Conservation (phyloP, 371 early-diverging fungal species). For the Rhizopus stolonifer region DNA sequence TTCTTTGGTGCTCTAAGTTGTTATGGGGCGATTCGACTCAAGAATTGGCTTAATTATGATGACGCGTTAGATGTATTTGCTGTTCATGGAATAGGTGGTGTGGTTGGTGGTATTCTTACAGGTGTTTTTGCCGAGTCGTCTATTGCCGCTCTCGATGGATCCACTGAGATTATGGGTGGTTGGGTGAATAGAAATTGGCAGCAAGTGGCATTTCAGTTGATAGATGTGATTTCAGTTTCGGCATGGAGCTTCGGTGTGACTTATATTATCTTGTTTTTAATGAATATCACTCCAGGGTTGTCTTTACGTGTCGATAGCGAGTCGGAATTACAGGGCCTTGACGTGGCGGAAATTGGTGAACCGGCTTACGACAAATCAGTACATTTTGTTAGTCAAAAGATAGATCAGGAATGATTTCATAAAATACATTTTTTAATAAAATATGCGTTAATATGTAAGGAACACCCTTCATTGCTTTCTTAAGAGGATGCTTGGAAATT, state of each 20-base stretch:
- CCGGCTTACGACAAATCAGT: slow-evolving; percentile 64
- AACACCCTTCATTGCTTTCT: no score
- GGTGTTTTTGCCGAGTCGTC: slow-evolving; percentile 69
- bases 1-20: slow-evolving; percentile 59
- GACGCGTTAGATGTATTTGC: slow-evolving; percentile 76
- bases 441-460: no score
- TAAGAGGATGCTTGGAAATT: no score
- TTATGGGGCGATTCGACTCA: slow-evolving; percentile 62
- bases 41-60: slow-evolving; percentile 69
- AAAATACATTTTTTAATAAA: no score
- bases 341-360: slow-evolving; percentile 70
- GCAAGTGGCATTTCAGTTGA: slow-evolving; percentile 63
- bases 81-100: slow-evolving; percentile 74
- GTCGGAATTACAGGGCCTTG: slow-evolving; percentile 61
- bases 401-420: no score
- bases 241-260: slow-evolving; percentile 66
- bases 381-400: no score
- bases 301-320: slow-evolving; percentile 58
- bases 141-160: slow-evolving; percentile 59
- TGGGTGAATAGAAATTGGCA: slow-evolving; percentile 71
- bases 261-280: slow-evolving; percentile 52
- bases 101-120: slow-evolving; percentile 68
- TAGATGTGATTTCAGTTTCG: slow-evolving; percentile 55
- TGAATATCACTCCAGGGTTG: slow-evolving; percentile 52
- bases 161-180: slow-evolving; percentile 56